These are phyloP conservation scores for Fusarium compactum DNA, from an alignment of 2,329 filamentous ascomycete genomes.

Conservation along the genomic window DNA sequence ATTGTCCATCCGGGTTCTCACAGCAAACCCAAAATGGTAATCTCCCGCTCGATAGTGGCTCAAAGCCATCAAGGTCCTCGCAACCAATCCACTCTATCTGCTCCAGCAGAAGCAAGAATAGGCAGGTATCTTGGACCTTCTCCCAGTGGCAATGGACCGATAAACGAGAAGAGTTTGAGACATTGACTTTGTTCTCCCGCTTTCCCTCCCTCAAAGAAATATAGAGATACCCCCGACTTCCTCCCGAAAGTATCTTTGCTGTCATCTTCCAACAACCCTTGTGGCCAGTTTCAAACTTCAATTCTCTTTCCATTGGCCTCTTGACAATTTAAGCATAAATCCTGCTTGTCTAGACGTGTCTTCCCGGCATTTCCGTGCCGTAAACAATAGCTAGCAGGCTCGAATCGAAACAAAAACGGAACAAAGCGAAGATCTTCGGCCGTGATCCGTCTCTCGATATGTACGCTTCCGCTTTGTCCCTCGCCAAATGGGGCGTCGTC, in stretches of 20 bases:
- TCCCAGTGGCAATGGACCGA: slow-evolving; percentile 1
- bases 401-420: background rate
- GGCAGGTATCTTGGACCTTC: slow-evolving; percentile 1
- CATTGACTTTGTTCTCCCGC: slow-evolving; percentile 27
- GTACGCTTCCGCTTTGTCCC: slow-evolving; percentile 31
- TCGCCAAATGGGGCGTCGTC: slow-evolving; percentile 35
- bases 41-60: slow-evolving; percentile 26
- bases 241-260: background rate
- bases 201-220: background rate
- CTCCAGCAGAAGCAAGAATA: background rate
- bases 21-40: slow-evolving; percentile 30
- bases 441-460: slow-evolving; percentile 20
- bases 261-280: slow-evolving; percentile 15
- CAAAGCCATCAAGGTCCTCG: slow-evolving; percentile 39
- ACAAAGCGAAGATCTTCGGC: background rate
- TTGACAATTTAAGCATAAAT: slow-evolving; percentile 31
- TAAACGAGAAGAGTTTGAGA: slow-evolving; percentile 29
- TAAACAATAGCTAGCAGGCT: background rate
- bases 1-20: slow-evolving; percentile 43
- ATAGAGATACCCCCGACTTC: background rate
- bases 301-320: background rate
- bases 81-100: slow-evolving; percentile 30
- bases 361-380: slow-evolving; percentile 12
- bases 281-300: slow-evolving; percentile 10
- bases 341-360: background rate